Conservation (phyloP, 352 stramenopile species). For the Globisporangium radiosum region DNA sequence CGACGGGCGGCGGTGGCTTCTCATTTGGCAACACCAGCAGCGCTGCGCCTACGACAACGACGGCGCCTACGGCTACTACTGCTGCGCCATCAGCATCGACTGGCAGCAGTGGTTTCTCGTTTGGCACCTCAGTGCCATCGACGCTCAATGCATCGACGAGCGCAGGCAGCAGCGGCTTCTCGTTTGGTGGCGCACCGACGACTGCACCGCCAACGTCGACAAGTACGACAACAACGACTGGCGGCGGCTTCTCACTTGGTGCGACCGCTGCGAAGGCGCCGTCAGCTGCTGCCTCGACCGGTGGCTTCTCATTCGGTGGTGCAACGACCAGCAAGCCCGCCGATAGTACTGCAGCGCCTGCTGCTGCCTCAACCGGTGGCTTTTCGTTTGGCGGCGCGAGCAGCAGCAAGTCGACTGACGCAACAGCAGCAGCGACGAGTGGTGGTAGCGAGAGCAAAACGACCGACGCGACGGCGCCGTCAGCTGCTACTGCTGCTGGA, state of each 20-base stretch:
- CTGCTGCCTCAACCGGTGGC: not conserved
- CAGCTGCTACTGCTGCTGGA: not conserved
- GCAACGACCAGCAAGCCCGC: too few relatives aligned
- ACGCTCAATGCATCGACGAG: not conserved
- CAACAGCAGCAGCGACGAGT: not conserved
- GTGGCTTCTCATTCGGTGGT: constrained; percentile 2
- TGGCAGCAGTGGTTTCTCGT: constrained; percentile 23
- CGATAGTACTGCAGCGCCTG: not conserved
- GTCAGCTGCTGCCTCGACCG: not conserved
- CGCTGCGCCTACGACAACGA: not conserved
- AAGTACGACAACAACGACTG: not conserved
- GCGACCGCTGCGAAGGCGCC: constrained; percentile 4
- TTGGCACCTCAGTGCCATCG: not conserved
- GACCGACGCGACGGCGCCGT: not conserved
- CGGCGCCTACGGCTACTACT: not conserved
- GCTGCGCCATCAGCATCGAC: not conserved
- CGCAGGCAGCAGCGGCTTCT: constrained; percentile 13
- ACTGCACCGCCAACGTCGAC: not conserved
- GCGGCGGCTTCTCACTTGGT: not conserved
- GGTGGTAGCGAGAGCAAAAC: not conserved
- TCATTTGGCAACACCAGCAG: constrained; percentile 17
- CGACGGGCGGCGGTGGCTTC: constrained; percentile 13
- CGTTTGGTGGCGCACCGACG: constrained; percentile 16
- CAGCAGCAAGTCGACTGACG: not conserved
- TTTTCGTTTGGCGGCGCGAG: constrained; percentile 2